Percentiles rank a stretch among this genome's conserved stretches.
phyloP scores from a whole-genome alignment of 2,329 filamentous ascomycete genomes.

The Aspergillus oerlinghausenensis region DNA sequence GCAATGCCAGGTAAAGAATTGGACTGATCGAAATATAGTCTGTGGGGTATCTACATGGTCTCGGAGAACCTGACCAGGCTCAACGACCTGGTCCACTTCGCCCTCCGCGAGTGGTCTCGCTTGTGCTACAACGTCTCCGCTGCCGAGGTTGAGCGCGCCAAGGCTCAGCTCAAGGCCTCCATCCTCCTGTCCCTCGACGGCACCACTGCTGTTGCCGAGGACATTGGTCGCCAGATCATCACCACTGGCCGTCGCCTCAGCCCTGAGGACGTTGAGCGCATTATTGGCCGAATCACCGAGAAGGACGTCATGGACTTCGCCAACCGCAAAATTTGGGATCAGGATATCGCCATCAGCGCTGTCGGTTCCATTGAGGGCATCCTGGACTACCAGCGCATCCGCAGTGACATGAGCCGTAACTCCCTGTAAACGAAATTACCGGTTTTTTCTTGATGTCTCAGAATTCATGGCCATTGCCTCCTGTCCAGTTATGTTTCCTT shows the following conservation, averaged over 20 bases:
- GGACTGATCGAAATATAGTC: conserved; percentile 51
- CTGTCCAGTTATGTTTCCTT: conserved; percentile 12
- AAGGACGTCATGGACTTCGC: conserved; percentile 98
- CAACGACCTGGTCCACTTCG: conserved; percentile 97
- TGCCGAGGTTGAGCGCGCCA: conserved; percentile 94
- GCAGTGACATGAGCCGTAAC: conserved; percentile 85
- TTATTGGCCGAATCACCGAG: conserved; percentile 82
- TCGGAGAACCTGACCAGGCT: conserved; percentile 81
- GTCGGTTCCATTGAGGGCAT: conserved; percentile 88
- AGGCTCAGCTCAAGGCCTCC: conserved; percentile 97
- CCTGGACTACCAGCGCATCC: conserved; percentile 49
- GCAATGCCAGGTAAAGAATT: neutral
- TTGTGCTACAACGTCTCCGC: conserved; percentile 82
- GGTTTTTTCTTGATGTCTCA: conserved; percentile 15
- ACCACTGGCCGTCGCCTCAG: conserved; percentile 89
- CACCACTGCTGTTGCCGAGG: conserved; percentile 94
- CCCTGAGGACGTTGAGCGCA: conserved; percentile 90
- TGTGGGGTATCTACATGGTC: conserved; percentile 99
- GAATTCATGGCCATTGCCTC: conserved; percentile 12
- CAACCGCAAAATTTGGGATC: conserved; percentile 92
- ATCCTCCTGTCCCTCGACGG: conserved; percentile 96
- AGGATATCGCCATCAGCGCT: conserved; percentile 89
- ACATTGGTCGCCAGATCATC: conserved; percentile 97
- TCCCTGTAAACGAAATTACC: conserved; percentile 25
- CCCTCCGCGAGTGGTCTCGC: conserved; percentile 96